Evolutionary conservation across 768 basidiomycete species (phyloP).

Genomic region (Mycena albidolilacea): DNA sequence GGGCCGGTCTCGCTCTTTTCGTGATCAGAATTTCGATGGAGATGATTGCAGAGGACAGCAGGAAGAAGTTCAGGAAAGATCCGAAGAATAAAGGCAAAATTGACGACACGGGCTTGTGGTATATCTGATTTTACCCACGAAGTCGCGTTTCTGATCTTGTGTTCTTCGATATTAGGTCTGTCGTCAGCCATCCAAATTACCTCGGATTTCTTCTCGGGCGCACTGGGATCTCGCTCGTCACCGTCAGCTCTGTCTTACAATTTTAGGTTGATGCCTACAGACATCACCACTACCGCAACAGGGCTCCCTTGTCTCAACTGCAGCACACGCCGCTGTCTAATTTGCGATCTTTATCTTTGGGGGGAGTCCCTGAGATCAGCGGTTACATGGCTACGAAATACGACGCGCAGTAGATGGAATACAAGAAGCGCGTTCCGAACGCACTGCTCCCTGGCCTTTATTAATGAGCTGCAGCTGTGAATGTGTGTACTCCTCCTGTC

Average conservation of each 20-base stretch:
- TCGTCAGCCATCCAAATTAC: constrained; percentile 45
- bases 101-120: constrained; percentile 30
- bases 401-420: constrained; percentile 30
- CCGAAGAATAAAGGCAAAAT: no score
- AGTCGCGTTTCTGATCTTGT: background rate
- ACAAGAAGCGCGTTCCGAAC: constrained; percentile 29
- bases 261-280: no score
- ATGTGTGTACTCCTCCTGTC: no score
- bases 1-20: constrained; percentile 39
- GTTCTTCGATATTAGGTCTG: constrained; percentile 5
- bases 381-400: constrained; percentile 29
- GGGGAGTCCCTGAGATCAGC: constrained; percentile 20
- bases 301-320: constrained; percentile 1
- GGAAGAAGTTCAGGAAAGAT: no score
- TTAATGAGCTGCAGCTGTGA: constrained; percentile 1
- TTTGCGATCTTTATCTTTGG: background rate
- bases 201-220: no score
- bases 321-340: constrained; percentile 4
- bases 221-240: no score
- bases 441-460: constrained; percentile 34
- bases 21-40: constrained; percentile 40
- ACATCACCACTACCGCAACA: no score
- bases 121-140: constrained; percentile 13
- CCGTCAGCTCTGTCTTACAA: no score
- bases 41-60: constrained; percentile 24